Evolutionary conservation across 1,284 basidiomycete species (phyloP).

Genomic region (Sporisorium scitamineum): DNA sequence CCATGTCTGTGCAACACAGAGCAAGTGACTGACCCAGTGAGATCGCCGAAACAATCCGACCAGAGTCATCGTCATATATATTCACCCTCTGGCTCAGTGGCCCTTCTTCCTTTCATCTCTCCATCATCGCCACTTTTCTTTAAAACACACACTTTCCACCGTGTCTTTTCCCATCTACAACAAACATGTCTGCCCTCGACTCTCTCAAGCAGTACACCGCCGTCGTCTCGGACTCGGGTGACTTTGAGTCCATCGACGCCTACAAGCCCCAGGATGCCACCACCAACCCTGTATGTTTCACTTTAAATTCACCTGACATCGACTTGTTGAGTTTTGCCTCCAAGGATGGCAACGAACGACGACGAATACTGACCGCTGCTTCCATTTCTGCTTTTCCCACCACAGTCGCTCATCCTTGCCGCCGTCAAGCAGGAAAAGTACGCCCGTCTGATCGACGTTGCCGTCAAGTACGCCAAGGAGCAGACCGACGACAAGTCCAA

Average conservation of each 20-base stretch:
- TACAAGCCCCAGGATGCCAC: slow-evolving; percentile 70
- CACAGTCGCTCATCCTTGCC: slow-evolving; percentile 78
- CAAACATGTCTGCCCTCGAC: slow-evolving; percentile 61
- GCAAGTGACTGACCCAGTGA: too few relatives aligned
- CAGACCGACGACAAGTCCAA: slow-evolving; percentile 73
- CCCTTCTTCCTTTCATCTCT: background rate
- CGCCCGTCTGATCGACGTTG: slow-evolving; percentile 83
- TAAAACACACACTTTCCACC: slow-evolving; percentile 1
- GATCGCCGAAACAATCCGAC: too few relatives aligned
- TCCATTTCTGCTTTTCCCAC: background rate
- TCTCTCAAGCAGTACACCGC: slow-evolving; percentile 67
- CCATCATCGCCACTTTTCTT: background rate
- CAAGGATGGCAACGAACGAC: background rate
- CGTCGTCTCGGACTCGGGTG: slow-evolving; percentile 69
- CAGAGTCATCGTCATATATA: slow-evolving; percentile 6
- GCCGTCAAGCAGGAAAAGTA: slow-evolving; percentile 92
- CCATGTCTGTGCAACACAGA: too few relatives aligned
- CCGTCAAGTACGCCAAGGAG: slow-evolving; percentile 83
- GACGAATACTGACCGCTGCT: slow-evolving; percentile 8
- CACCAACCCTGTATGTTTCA: slow-evolving; percentile 65
- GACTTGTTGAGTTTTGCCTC: background rate
- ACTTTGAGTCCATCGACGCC: slow-evolving; percentile 67
- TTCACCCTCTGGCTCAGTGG: background rate
- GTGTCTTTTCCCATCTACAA: slow-evolving; percentile 1
- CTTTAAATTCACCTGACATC: too few relatives aligned